A percentile compares a stretch with the other conserved stretches of the same genome.
These are phyloP conservation scores for Pachyrhizus erosus DNA, from an alignment of 306 rosid species.

Conservation along the genomic window DNA sequence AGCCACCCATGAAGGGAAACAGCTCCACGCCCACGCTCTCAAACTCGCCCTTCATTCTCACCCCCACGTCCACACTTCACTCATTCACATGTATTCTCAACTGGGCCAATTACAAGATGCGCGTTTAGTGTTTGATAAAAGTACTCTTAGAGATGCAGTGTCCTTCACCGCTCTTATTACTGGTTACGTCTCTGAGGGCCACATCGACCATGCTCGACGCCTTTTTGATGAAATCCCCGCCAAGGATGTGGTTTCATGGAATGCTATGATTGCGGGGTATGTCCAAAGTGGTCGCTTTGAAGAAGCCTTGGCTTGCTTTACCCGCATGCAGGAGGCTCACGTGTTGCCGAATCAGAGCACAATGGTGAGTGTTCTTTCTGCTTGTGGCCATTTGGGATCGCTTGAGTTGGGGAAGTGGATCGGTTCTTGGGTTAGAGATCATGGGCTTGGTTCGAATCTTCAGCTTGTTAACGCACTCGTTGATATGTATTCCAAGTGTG, in stretches of 20 bases:
- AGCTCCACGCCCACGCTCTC: slow-evolving; percentile 66
- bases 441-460: slow-evolving; percentile 57
- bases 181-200: slow-evolving; percentile 63
- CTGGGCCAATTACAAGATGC: slow-evolving; percentile 60
- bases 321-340: slow-evolving; percentile 59
- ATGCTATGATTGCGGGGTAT: slow-evolving; percentile 87
- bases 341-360: slow-evolving; percentile 65
- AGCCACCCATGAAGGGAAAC: slow-evolving; percentile 65
- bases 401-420: slow-evolving; percentile 70
- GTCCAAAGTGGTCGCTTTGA: slow-evolving; percentile 61
- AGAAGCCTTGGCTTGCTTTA: slow-evolving; percentile 66
- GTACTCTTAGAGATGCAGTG: slow-evolving; percentile 61
- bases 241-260: slow-evolving; percentile 84
- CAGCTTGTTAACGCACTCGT: slow-evolving; percentile 66
- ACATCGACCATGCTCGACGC: slow-evolving; percentile 60
- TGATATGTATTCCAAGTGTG: slow-evolving; percentile 86
- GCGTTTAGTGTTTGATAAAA: slow-evolving; percentile 68
- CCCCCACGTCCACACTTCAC: slow-evolving; percentile 66
- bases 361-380: slow-evolving; percentile 66
- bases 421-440: slow-evolving; percentile 62
- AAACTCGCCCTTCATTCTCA: slow-evolving; percentile 63
- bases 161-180: slow-evolving; percentile 79
- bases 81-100: slow-evolving; percentile 68
- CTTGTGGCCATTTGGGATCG: slow-evolving; percentile 68
- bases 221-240: slow-evolving; percentile 65